Conservation (phyloP, 75 land plant genomes). For the Azolla pinnata region DNA sequence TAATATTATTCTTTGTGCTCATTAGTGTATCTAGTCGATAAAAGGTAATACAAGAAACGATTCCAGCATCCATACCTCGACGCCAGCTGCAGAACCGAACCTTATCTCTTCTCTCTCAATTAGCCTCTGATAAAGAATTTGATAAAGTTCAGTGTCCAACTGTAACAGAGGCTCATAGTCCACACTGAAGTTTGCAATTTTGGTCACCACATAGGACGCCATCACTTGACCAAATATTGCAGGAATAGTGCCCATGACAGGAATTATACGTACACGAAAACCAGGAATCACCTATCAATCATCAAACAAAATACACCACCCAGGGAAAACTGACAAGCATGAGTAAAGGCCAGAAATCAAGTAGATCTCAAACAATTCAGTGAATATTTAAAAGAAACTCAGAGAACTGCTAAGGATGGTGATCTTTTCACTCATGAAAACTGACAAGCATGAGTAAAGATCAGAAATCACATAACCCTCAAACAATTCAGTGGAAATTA, state of each 20-base stretch:
- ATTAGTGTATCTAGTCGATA: background rate
- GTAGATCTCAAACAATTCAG: too few species aligned
- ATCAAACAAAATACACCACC: too few species aligned
- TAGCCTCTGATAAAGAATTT: conserved; percentile 73
- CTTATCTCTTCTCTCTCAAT: conserved; percentile 83
- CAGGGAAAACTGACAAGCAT: too few species aligned
- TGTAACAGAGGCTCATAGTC: conserved; percentile 82
- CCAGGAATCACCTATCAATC: conserved; percentile 95
- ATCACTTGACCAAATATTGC: conserved; percentile 98
- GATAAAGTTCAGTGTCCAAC: conserved; percentile 80
- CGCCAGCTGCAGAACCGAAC: conserved; percentile 64
- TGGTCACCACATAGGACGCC: conserved; percentile 91
- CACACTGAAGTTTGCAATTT: conserved; percentile 61
- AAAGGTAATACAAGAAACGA: background rate
- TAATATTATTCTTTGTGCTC: conserved; percentile 16
- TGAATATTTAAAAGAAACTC: too few species aligned
- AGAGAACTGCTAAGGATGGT: too few species aligned
- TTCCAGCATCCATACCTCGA: conserved; percentile 45
- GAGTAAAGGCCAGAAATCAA: too few species aligned
- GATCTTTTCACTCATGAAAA: too few species aligned
- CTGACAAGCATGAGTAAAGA: too few species aligned
- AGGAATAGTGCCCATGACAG: conserved; percentile 93
- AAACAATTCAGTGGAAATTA: too few species aligned
- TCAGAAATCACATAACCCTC: too few species aligned
- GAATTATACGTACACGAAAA: conserved; percentile 94